A percentile compares a stretch with the other conserved stretches of the same genome.
Conservation (phyloP, 495 filamentous ascomycete species). For the Tirmania nivea region DNA sequence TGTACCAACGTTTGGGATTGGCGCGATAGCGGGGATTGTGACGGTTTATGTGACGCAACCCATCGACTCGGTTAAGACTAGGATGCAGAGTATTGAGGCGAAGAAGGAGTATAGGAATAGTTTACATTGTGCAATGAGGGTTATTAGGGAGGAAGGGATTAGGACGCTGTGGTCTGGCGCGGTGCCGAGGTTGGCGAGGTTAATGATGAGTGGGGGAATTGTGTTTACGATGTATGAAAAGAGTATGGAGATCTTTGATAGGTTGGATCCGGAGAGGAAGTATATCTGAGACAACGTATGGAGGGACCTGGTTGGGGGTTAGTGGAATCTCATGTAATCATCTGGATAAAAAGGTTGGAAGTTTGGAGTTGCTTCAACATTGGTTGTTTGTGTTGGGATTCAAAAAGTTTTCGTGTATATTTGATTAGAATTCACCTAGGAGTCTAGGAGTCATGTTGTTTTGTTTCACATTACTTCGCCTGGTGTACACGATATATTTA, state of each 20-base stretch:
- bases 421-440: too few species aligned
- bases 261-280: constrained; percentile 57
- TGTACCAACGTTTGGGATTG: constrained; percentile 75
- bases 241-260: constrained; percentile 71
- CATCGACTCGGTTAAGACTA: constrained; percentile 86
- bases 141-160: constrained; percentile 75
- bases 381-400: too few species aligned
- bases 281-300: constrained; percentile 40
- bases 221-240: constrained; percentile 99
- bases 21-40: constrained; percentile 71
- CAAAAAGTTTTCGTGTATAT: too few species aligned
- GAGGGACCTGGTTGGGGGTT: background rate
- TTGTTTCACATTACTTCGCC: too few species aligned
- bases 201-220: constrained; percentile 84
- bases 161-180: constrained; percentile 89
- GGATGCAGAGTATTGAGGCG: constrained; percentile 95
- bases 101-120: constrained; percentile 67
- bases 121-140: constrained; percentile 58
- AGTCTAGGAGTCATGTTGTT: too few species aligned
- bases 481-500: too few species aligned
- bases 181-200: constrained; percentile 55
- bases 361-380: too few species aligned
- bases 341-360: too few species aligned
- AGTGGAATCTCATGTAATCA: too few species aligned
- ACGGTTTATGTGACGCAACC: constrained; percentile 87